Percentiles rank a stretch among this genome's conserved stretches.
Conservation (phyloP, 1,284 basidiomycete genomes). For the Xanthoconium separans region DNA sequence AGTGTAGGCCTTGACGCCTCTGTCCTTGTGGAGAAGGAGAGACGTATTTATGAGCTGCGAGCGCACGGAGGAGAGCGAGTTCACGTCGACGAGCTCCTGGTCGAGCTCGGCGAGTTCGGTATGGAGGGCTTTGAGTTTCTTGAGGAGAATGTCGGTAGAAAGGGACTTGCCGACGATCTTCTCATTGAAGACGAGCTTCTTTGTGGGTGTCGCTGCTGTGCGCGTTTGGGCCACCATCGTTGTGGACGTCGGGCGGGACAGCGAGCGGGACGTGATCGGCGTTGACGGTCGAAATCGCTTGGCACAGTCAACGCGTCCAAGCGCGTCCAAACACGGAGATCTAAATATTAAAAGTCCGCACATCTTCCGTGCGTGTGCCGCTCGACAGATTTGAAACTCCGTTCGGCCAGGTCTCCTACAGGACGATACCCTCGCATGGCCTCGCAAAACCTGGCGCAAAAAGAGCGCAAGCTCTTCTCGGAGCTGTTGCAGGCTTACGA, state of each 20-base stretch:
- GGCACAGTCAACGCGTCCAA: conserved; percentile 10
- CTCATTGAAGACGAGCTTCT: conserved; percentile 74
- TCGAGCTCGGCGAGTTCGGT: conserved; percentile 82
- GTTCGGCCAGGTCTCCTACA: not conserved
- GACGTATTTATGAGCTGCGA: conserved; percentile 80
- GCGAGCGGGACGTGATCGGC: not conserved
- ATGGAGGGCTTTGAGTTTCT: conserved; percentile 82
- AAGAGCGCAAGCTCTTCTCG: conserved; percentile 87
- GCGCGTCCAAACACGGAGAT: conserved; percentile 13
- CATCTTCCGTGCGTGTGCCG: not conserved
- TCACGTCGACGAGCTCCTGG: conserved; percentile 81
- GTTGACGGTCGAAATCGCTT: not conserved
- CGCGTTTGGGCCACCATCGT: conserved; percentile 73
- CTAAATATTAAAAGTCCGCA: not conserved
- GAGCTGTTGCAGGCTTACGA: conserved; percentile 92
- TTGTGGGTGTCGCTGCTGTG: conserved; percentile 47
- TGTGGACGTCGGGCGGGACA: conserved; percentile 32
- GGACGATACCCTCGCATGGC: conserved; percentile 14
- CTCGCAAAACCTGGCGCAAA: conserved; percentile 58
- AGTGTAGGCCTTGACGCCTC: conserved; percentile 89
- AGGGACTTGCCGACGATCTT: conserved; percentile 72
- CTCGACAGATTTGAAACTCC: not conserved
- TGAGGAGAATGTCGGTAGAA: conserved; percentile 75
- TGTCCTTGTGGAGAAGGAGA: conserved; percentile 91
- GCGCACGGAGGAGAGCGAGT: conserved; percentile 67